These are phyloP conservation scores for Pterulicium gracile DNA, from an alignment of 1,284 basidiomycete genomes.

Conservation along the genomic window DNA sequence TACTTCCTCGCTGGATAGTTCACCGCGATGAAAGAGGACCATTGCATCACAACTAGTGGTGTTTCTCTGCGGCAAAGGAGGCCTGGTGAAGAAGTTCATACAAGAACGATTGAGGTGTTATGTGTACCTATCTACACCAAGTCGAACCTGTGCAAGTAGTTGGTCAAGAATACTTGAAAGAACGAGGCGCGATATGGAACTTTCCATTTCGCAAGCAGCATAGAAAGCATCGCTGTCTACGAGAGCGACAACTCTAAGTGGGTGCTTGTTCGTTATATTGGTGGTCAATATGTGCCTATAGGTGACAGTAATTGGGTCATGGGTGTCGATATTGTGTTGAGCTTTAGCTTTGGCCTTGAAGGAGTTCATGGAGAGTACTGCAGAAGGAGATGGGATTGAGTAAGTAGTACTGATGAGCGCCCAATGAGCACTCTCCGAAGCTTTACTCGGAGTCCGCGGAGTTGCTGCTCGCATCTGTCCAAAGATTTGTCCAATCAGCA, in stretches of 20 bases:
- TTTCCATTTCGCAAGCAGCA: constrained; percentile 80
- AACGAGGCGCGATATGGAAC: background rate
- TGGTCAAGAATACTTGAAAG: no score
- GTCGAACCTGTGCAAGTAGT: constrained; percentile 23
- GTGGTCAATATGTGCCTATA: background rate
- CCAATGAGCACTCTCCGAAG: no score
- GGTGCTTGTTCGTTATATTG: background rate
- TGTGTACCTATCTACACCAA: constrained; percentile 49
- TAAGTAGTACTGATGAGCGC: no score
- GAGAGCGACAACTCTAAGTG: constrained; percentile 62
- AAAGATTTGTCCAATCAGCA: no score
- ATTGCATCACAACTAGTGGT: constrained; percentile 89
- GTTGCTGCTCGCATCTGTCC: no score
- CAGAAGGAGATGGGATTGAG: no score
- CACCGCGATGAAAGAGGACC: constrained; percentile 87
- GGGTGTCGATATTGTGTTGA: no score
- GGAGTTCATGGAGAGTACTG: no score
- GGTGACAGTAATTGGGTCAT: no score
- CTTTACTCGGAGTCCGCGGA: no score
- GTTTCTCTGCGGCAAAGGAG: constrained; percentile 23
- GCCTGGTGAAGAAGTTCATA: background rate
- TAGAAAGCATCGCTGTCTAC: constrained; percentile 94
- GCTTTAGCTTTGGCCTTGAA: no score
- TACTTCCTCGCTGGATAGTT: constrained; percentile 91
- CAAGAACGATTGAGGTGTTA: background rate